Percentiles rank a stretch among this genome's conserved stretches.
Evolutionary conservation across 2,329 filamentous ascomycete species (phyloP).

Genomic region (Plenodomus biglobosus): DNA sequence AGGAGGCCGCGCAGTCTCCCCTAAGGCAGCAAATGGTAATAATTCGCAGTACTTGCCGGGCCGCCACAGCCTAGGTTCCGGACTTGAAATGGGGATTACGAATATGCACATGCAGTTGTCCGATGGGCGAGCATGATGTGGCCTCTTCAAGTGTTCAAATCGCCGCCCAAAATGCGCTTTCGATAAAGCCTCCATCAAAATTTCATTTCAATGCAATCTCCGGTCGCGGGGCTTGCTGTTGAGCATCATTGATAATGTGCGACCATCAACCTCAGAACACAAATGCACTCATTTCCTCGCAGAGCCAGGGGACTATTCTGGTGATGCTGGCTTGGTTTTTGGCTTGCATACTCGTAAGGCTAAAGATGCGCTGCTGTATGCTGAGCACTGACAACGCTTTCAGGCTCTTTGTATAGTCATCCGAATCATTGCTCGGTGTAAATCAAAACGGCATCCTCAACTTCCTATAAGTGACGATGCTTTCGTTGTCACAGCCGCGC

Average conservation of each 20-base stretch:
- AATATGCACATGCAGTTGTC: constrained; percentile 14
- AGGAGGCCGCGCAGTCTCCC: constrained; percentile 5
- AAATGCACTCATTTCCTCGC: constrained; percentile 25
- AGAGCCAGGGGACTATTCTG: constrained; percentile 29
- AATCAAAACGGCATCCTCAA: constrained; percentile 10
- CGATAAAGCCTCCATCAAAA: constrained; percentile 17
- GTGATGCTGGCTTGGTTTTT: constrained; percentile 32
- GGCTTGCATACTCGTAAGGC: constrained; percentile 24
- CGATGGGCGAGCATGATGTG: constrained; percentile 8
- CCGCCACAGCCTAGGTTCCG: constrained; percentile 11
- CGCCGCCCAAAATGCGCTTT: constrained; percentile 11
- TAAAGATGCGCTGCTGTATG: neutral
- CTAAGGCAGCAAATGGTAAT: constrained; percentile 14
- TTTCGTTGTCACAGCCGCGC: constrained; percentile 19
- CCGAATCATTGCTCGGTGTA: constrained; percentile 21
- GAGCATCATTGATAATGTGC: constrained; percentile 12
- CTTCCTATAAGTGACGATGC: constrained; percentile 21
- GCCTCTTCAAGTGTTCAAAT: constrained; percentile 8
- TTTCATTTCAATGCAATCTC: constrained; percentile 23
- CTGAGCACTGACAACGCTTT: constrained; percentile 4
- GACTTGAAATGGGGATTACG: constrained; percentile 17
- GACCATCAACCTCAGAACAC: constrained; percentile 9
- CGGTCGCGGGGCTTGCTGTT: constrained; percentile 7
- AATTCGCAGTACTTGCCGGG: constrained; percentile 12
- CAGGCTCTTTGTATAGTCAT: constrained; percentile 22